Evolutionary conservation across 164 flowering plant genomes (phyloP), one percentile per base, ranked within the genome.

Genomic region (Akebia trifoliata): DNA sequence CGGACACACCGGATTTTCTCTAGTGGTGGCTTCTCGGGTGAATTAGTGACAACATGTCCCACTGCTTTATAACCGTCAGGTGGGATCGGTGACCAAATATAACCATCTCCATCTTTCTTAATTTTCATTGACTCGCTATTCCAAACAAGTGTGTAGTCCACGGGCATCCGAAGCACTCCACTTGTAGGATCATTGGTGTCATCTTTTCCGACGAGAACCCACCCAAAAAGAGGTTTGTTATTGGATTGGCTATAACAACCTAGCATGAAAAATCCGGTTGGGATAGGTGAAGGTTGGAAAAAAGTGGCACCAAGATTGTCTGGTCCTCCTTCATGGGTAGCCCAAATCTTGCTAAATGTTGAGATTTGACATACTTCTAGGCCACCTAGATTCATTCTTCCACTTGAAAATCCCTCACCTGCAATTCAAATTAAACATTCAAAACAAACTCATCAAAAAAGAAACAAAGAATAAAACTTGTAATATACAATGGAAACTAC

Each of bases 161-260:
- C 24, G 0, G 98, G 98, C 40, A 43, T 59, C 50, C 50, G 53
- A 0, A 89, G 69, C 2, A 72, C 50, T 3, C 30, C 65, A 14
- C 37, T 38, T 1, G 55, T 35, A 4, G 17, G 24, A 31, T 52
- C 56, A 20, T 8, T 52, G 2, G 56, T 29, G 4, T 38, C 55
- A n/a, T 69, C 76, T 77, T 77, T 83, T 0, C 68, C 93, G 0
- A 56, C 83, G 2, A 92, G 79, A 50, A 81, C 81, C 80, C 82
- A 80, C 2, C 97, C 94, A 18, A 64, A 84, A 14, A 82, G 80
- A 9, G 82, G 72, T 29, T 40, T 66, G 72, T 77, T 76, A 70
- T 87, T 89, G 14, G 92, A 79, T 61, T 93, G 98, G 54, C 69
- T 54, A 42, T 82, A 85, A 77, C 63, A 60, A 3, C 98, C 98